phyloP scores from a whole-genome alignment of 805 yeast genomes.

The Yarrowia osloensis region DNA sequence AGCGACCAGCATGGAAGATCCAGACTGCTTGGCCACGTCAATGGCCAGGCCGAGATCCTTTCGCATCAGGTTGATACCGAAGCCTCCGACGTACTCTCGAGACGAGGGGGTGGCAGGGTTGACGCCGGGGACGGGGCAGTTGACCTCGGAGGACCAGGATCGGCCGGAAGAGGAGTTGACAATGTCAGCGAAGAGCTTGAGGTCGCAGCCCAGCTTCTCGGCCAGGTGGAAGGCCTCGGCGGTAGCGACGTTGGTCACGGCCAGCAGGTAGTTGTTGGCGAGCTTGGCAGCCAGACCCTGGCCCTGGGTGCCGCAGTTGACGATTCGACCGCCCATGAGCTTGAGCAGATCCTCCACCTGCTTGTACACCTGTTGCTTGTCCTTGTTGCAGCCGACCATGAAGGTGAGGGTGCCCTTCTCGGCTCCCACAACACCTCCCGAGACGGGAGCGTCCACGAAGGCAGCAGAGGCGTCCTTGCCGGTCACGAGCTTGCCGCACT shows the following conservation, averaged over 20 bases:
- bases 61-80: constrained; percentile 44
- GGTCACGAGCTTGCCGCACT: constrained; percentile 46
- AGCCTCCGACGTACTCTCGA: constrained; percentile 51
- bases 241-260: constrained; percentile 56
- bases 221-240: constrained; percentile 59
- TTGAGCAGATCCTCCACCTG: constrained; percentile 39
- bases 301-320: constrained; percentile 56
- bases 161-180: constrained; percentile 56
- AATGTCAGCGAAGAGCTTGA: constrained; percentile 51
- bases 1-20: constrained; percentile 37
- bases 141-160: constrained; percentile 57
- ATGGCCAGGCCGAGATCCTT: constrained; percentile 47
- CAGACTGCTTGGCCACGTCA: constrained; percentile 38
- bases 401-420: constrained; percentile 54
- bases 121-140: constrained; percentile 55
- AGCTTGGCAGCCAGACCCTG: constrained; percentile 58
- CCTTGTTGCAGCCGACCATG: constrained; percentile 51
- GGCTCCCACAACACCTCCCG: constrained; percentile 60
- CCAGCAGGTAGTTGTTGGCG: constrained; percentile 56
- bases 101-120: constrained; percentile 53
- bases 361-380: constrained; percentile 8
- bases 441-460: constrained; percentile 58
- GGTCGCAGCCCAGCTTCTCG: constrained; percentile 51
- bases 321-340: constrained; percentile 52
- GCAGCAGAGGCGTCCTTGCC: constrained; percentile 43